Conservation (phyloP, 192 early-diverging fungal species). For the Linnemannia zychae region DNA sequence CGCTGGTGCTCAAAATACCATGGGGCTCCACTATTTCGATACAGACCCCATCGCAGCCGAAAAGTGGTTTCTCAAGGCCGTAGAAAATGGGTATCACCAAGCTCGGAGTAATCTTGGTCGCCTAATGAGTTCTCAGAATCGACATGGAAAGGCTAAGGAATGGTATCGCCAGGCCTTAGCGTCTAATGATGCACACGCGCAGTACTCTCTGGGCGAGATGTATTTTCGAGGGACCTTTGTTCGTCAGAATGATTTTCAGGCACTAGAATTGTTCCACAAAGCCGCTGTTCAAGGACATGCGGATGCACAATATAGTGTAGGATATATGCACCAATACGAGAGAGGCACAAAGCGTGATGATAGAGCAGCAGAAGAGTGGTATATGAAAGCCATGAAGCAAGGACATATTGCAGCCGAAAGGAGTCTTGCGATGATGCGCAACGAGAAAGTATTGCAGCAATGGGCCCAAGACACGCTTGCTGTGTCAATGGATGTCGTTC, state of each 20-base stretch:
- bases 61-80: constrained; percentile 3
- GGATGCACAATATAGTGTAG: constrained; percentile 3
- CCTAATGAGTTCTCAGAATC: background rate
- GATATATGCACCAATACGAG: background rate
- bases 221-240: background rate
- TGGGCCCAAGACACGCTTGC: background rate
- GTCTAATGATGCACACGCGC: background rate
- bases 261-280: constrained; percentile 12
- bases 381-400: background rate
- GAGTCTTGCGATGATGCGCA: constrained; percentile 1
- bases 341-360: background rate
- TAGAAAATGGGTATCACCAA: constrained; percentile 4
- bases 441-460: background rate
- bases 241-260: background rate
- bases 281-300: constrained; percentile 16
- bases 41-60: constrained; percentile 9
- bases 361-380: background rate
- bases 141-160: constrained; percentile 3
- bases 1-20: background rate
- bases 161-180: constrained; percentile 8
- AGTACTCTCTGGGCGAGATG: constrained; percentile 14
- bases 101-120: constrained; percentile 10
- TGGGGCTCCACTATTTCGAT: constrained; percentile 5
- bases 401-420: constrained; percentile 9
- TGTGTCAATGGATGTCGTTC: background rate